Evolutionary conservation across 495 filamentous ascomycete species (phyloP).

Genomic region (Sordaria brevicollis): DNA sequence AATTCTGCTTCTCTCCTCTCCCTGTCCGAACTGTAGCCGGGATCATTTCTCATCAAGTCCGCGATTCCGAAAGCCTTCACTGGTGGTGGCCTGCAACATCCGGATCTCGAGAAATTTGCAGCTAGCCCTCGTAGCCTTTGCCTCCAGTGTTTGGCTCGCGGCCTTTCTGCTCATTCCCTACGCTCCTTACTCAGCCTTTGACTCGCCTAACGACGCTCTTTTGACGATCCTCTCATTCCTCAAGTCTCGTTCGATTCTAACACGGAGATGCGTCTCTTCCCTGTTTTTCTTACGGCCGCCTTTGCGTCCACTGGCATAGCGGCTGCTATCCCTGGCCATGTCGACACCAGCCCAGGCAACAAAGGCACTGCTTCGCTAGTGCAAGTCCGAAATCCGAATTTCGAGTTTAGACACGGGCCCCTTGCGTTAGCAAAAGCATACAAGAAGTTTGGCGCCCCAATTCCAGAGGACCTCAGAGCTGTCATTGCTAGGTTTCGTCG

Average conservation of each 20-base stretch:
- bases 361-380: conserved; percentile 30
- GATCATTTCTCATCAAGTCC: neutral
- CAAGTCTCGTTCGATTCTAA: neutral
- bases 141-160: neutral
- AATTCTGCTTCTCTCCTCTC: neutral
- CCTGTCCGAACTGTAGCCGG: neutral
- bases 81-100: neutral
- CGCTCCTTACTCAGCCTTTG: neutral
- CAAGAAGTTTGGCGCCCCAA: conserved; percentile 42
- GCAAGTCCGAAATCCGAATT: conserved; percentile 39
- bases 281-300: conserved; percentile 10
- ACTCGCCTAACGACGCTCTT: neutral
- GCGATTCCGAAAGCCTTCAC: neutral
- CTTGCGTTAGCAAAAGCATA: conserved; percentile 46
- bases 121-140: neutral
- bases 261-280: conserved; percentile 5
- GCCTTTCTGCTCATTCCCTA: neutral
- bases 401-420: conserved; percentile 33
- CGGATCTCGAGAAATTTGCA: neutral
- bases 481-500: neutral
- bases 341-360: conserved; percentile 16
- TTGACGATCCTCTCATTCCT: neutral
- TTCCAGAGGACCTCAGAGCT: conserved; percentile 16
- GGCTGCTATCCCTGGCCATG: conserved; percentile 8
- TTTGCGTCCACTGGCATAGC: conserved; percentile 36